phyloP scores from a whole-genome alignment of 257 asterid genomes.

The Coffea eugenioides region DNA sequence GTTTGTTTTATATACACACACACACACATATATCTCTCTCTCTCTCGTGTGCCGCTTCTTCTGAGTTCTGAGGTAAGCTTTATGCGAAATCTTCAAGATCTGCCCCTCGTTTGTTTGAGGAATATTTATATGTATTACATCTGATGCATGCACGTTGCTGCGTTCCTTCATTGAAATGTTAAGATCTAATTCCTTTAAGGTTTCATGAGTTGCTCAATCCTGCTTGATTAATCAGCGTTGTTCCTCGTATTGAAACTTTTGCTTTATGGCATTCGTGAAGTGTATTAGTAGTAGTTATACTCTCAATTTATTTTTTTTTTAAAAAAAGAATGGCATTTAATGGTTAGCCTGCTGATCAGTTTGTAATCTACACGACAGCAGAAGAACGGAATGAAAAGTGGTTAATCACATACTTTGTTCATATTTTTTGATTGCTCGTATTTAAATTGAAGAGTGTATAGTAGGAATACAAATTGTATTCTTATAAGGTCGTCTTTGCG shows the following conservation, averaged over 20 bases:
- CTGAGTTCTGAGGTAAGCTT: conserved; percentile 6
- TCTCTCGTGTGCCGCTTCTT: not conserved
- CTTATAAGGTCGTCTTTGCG: not conserved
- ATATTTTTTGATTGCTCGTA: too few species aligned
- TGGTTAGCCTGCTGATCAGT: not conserved
- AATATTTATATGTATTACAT: not conserved
- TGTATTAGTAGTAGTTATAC: too few species aligned
- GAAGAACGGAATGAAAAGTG: not conserved
- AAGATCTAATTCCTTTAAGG: not conserved
- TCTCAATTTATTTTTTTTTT: too few species aligned
- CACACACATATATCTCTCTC: too few species aligned
- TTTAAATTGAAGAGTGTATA: too few species aligned
- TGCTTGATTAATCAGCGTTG: not conserved
- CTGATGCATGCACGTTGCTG: not conserved
- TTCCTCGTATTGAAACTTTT: not conserved
- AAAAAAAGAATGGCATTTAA: not conserved
- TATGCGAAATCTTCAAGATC: conserved; percentile 6
- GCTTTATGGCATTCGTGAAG: too few species aligned
- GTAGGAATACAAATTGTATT: too few species aligned
- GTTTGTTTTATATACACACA: too few species aligned
- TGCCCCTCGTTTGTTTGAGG: not conserved
- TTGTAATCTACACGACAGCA: not conserved
- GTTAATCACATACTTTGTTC: not conserved
- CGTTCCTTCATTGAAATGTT: not conserved
- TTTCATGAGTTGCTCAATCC: not conserved